These are phyloP conservation scores for Alloascoidea africana DNA, from an alignment of 805 yeast species.

Conservation along the genomic window DNA sequence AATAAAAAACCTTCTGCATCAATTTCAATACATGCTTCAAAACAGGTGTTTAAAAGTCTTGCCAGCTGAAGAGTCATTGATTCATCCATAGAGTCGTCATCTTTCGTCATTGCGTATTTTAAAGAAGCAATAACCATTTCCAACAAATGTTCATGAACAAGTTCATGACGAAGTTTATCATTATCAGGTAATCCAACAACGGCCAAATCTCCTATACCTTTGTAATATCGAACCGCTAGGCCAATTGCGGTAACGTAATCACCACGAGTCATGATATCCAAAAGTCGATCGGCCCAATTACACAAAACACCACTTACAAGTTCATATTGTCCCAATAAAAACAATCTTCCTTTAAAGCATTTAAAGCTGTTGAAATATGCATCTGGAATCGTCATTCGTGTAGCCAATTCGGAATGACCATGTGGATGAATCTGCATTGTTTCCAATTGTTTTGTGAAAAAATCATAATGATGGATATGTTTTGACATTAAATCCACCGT, in stretches of 20 bases:
- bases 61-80: slow-evolving; percentile 13
- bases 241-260: slow-evolving; percentile 41
- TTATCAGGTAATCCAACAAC: slow-evolving; percentile 42
- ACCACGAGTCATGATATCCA: slow-evolving; percentile 29
- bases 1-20: slow-evolving; percentile 20
- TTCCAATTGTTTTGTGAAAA: slow-evolving; percentile 12
- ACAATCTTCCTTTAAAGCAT: slow-evolving; percentile 29
- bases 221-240: slow-evolving; percentile 36
- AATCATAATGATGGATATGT: slow-evolving; percentile 21
- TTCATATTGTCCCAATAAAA: slow-evolving; percentile 37
- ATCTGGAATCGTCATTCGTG: slow-evolving; percentile 14
- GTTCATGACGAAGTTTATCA: slow-evolving; percentile 24
- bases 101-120: slow-evolving; percentile 22
- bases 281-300: slow-evolving; percentile 56
- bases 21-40: slow-evolving; percentile 26
- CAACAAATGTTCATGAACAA: slow-evolving; percentile 38
- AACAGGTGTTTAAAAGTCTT: slow-evolving; percentile 20
- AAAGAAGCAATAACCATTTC: slow-evolving; percentile 41
- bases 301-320: slow-evolving; percentile 40
- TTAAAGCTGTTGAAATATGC: slow-evolving; percentile 20
- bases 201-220: slow-evolving; percentile 31
- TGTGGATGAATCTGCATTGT: not conserved
- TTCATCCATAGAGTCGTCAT: slow-evolving; percentile 9
- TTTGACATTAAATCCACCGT: slow-evolving; percentile 23
- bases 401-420: slow-evolving; percentile 5